A percentile compares a stretch with the other conserved stretches of the same genome.
These are phyloP conservation scores for Penicillium turbatum DNA, from an alignment of 495 filamentous ascomycete genomes.

Conservation along the genomic window DNA sequence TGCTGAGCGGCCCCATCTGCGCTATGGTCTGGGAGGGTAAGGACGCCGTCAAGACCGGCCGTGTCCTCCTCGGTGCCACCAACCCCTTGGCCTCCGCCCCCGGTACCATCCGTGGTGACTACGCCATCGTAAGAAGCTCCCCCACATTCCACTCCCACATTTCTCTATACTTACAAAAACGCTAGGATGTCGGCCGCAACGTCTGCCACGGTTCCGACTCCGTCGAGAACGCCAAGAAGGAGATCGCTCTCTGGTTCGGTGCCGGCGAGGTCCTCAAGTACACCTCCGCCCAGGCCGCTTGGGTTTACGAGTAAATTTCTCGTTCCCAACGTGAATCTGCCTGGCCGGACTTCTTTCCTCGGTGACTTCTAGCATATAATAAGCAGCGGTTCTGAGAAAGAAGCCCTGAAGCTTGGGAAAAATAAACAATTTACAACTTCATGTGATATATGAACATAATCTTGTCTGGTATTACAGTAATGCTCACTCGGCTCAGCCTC, in stretches of 20 bases:
- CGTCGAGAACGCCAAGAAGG: slow-evolving; percentile 98
- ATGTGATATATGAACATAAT: slow-evolving; percentile 13
- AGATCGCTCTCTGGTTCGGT: slow-evolving; percentile 97
- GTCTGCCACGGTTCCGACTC: slow-evolving; percentile 98
- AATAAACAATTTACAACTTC: slow-evolving; percentile 22
- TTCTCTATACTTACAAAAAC: slow-evolving; percentile 4
- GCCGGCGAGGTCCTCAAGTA: slow-evolving; percentile 74
- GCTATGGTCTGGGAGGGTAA: slow-evolving; percentile 99
- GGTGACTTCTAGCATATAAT: slow-evolving; percentile 18
- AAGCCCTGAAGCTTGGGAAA: slow-evolving; percentile 27
- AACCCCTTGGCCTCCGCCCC: slow-evolving; percentile 91
- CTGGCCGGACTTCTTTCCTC: slow-evolving; percentile 15
- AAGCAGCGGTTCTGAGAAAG: slow-evolving; percentile 19
- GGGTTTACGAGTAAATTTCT: slow-evolving; percentile 83
- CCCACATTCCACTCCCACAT: background rate
- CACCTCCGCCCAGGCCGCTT: slow-evolving; percentile 74
- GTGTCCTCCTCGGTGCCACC: slow-evolving; percentile 91
- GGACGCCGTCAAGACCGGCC: slow-evolving; percentile 97
- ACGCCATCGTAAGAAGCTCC: slow-evolving; percentile 49
- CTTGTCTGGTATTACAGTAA: slow-evolving; percentile 1
- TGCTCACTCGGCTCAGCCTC: slow-evolving; percentile 13
- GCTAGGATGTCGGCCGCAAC: slow-evolving; percentile 87
- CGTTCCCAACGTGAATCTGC: slow-evolving; percentile 16
- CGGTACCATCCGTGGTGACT: slow-evolving; percentile 96
- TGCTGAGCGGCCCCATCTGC: slow-evolving; percentile 92